Evolutionary conservation across 495 filamentous ascomycete genomes (phyloP), one percentile per base, ranked within the genome.

Genomic region (Trichoderma reesei): DNA sequence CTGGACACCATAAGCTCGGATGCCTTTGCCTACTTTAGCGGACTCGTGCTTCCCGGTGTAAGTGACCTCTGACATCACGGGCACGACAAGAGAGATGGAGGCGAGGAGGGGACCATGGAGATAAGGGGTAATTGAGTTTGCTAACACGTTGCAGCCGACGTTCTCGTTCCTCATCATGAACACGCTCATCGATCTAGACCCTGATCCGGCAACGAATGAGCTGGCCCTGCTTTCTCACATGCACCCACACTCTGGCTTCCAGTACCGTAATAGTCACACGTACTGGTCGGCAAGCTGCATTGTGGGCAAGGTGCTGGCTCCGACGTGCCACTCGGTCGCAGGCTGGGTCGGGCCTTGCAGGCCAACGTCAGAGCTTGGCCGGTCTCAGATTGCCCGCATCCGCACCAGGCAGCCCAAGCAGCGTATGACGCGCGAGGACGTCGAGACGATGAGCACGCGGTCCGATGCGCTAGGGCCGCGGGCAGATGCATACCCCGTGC

Each of bases 281-380:
- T 90, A 89, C 76, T 90, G 87, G 87, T 82, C 85, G 5, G 82
- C 83, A 60, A 72, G 79, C 42, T 88, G 78, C 66, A 86, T 90
- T 65, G 85, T 90, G 7, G 88, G 87, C 31, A 90, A 89, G 69
- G 86, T 90, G 33, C 85, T 96, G 7, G 89, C 87, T 3, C 89
- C 87, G 63, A 87, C 87, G 20, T 89, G 88, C 69, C 83, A 82
- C 34, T 80, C 86, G 63, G 83, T 90, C 31, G 86, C 84, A 13
- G 82, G 79, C 42, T 90, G 88, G 88, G 75, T 90, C 48, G 88
- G 88, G 0, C 88, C 88, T 18, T 87, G 85, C 41, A 79, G 81
- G 7, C 84, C 83, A 13, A 82, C 83, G 7, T 69, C 74, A 4
- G 86, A 90, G 67, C 79, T 90, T 33, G 76, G 73, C 59, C 82